phyloP scores from a whole-genome alignment of 1,284 basidiomycete genomes.

The Ustilago loliicola region DNA sequence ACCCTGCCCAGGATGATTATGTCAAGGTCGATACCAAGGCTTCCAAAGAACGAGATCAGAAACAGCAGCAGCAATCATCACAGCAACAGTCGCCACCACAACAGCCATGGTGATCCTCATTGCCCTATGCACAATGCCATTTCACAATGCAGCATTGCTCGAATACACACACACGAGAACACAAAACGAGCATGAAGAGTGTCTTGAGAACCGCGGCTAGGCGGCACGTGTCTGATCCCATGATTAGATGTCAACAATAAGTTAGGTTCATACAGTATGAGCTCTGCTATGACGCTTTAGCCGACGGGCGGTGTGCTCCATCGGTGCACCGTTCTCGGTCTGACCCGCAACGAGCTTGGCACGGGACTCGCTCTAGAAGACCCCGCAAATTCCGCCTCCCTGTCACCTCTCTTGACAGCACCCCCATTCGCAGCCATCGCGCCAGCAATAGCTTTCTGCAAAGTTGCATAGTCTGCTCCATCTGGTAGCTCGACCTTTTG shows the following conservation, averaged over 20 bases:
- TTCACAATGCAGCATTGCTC: background rate
- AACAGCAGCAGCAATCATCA: constrained; percentile 1
- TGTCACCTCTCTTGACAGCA: background rate
- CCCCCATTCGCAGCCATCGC: constrained; percentile 15
- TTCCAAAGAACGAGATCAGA: constrained; percentile 46
- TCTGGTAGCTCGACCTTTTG: constrained; percentile 19
- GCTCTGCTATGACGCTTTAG: background rate
- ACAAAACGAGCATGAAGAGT: background rate
- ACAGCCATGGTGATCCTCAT: constrained; percentile 23
- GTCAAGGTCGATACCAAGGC: constrained; percentile 56
- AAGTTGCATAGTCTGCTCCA: constrained; percentile 24
- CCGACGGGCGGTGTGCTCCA: constrained; percentile 37
- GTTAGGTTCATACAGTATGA: background rate
- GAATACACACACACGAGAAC: background rate
- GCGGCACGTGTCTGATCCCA: background rate
- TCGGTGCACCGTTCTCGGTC: constrained; percentile 41
- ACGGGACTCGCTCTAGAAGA: constrained; percentile 19
- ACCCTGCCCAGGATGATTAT: constrained; percentile 34
- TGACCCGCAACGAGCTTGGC: constrained; percentile 18
- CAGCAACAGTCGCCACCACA: constrained; percentile 16
- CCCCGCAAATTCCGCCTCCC: background rate
- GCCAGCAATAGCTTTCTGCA: constrained; percentile 36
- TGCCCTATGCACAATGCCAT: background rate
- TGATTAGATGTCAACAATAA: constrained; percentile 4
- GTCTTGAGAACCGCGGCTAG: background rate